Conservation (phyloP, 345 rosid genomes). For the Syzygium aqueum region DNA sequence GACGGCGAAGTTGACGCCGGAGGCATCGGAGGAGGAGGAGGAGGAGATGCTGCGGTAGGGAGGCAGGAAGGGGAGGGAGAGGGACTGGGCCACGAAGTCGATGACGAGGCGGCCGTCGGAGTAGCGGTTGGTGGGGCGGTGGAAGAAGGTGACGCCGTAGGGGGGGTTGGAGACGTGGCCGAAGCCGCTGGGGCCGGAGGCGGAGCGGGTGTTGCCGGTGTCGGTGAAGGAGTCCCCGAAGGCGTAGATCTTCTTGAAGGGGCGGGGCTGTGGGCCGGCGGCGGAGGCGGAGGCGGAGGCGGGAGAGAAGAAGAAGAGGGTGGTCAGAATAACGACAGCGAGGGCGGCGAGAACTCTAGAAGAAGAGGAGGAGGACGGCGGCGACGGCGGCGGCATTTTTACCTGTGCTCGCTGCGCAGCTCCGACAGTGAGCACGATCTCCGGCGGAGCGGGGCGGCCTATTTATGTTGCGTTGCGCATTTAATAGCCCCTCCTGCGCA, state of each 20-base stretch:
- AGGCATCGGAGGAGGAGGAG: background rate
- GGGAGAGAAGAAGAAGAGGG: conserved; percentile 8
- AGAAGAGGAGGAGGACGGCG: background rate
- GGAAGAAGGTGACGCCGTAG: conserved; percentile 75
- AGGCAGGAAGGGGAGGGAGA: conserved; percentile 66
- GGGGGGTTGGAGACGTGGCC: conserved; percentile 75
- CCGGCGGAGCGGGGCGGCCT: background rate
- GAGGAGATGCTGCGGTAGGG: conserved; percentile 39
- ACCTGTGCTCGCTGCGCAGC: background rate
- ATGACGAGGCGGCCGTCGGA: conserved; percentile 84
- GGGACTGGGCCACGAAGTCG: conserved; percentile 64
- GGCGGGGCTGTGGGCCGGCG: conserved; percentile 5
- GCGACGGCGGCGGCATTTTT: background rate
- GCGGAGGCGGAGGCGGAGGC: conserved; percentile 3
- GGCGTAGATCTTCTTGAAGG: conserved; percentile 72
- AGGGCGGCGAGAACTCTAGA: background rate
- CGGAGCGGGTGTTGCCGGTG: conserved; percentile 79
- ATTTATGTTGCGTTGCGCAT: background rate
- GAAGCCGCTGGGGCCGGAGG: conserved; percentile 60
- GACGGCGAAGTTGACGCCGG: conserved; percentile 84
- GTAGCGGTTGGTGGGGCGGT: conserved; percentile 78
- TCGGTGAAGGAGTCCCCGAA: conserved; percentile 94
- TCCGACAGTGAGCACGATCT: background rate
- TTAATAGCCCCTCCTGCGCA: background rate
- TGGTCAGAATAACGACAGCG: background rate